Evolutionary conservation across 2,329 filamentous ascomycete genomes (phyloP).

Genomic region (Penicillium corylophilum): DNA sequence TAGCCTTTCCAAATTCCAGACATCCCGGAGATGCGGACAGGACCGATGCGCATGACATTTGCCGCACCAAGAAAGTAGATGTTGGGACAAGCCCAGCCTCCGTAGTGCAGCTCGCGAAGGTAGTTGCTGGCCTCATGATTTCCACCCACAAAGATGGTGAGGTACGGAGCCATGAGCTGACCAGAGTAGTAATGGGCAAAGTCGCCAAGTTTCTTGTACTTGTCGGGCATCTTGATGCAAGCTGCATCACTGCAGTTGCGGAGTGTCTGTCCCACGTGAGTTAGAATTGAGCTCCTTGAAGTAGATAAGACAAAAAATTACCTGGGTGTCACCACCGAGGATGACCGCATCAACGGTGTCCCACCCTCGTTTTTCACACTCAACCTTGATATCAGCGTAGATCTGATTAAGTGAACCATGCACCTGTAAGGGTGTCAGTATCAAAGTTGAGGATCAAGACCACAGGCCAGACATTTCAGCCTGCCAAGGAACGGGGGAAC

Average conservation of each 20-base stretch:
- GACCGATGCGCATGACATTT: conserved; percentile 80
- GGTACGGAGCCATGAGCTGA: conserved; percentile 70
- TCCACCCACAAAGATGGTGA: conserved; percentile 89
- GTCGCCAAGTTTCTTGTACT: conserved; percentile 85
- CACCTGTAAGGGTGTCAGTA: conserved; percentile 56
- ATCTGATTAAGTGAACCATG: conserved; percentile 91
- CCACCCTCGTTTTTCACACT: conserved; percentile 73
- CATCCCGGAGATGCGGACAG: conserved; percentile 81
- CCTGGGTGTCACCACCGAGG: conserved; percentile 95
- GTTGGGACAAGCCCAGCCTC: conserved; percentile 93
- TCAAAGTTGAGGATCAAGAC: background rate
- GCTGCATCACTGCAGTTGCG: conserved; percentile 86
- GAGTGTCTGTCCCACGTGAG: conserved; percentile 58
- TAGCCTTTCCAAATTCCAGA: conserved; percentile 94
- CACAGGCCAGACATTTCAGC: background rate
- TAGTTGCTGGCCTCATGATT: conserved; percentile 95
- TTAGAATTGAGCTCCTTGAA: background rate
- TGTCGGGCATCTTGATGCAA: conserved; percentile 83
- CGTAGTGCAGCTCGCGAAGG: conserved; percentile 90
- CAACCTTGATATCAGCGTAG: conserved; percentile 71
- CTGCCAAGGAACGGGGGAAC: conserved; percentile 32
- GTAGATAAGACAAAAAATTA: conserved; percentile 32
- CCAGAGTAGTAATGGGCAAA: conserved; percentile 95
- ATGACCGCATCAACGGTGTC: conserved; percentile 82
- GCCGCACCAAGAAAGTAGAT: conserved; percentile 97